Conservation (phyloP, 2,329 filamentous ascomycete species). For the Colletotrichum ledebouriae region DNA sequence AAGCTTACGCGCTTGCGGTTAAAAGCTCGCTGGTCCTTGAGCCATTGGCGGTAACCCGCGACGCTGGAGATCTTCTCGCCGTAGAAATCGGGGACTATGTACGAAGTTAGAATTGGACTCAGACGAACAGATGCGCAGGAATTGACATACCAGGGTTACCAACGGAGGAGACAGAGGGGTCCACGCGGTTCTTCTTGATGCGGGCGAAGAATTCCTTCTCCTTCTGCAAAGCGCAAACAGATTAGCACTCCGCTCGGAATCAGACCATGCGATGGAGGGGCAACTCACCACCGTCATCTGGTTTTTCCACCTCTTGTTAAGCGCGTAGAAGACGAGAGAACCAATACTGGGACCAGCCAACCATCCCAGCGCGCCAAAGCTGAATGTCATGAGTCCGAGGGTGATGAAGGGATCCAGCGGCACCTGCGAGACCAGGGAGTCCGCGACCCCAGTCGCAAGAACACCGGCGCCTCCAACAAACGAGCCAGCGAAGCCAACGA, state of each 20-base stretch:
- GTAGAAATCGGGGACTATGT: conserved; percentile 90
- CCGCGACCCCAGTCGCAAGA: conserved; percentile 79
- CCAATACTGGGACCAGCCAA: conserved; percentile 87
- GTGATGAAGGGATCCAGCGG: conserved; percentile 91
- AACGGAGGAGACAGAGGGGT: conserved; percentile 89
- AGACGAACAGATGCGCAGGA: accelerated
- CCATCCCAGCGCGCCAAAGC: conserved; percentile 87
- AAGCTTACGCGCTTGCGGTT: conserved; percentile 87
- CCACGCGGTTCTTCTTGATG: conserved; percentile 92
- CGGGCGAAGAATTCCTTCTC: conserved; percentile 94
- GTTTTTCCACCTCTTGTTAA: conserved; percentile 77
- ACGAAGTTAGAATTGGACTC: background rate
- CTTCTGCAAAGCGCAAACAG: conserved; percentile 67
- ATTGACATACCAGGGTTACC: conserved; percentile 78
- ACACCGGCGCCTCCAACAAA: conserved; percentile 74
- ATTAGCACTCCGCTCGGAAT: conserved; percentile 11
- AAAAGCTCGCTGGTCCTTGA: conserved; percentile 97
- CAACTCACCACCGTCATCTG: conserved; percentile 77
- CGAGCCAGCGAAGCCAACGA: conserved; percentile 72
- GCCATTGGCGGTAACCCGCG: conserved; percentile 90
- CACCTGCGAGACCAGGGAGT: conserved; percentile 77
- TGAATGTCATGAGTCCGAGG: conserved; percentile 83
- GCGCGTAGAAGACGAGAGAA: conserved; percentile 81
- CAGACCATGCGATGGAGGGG: background rate
- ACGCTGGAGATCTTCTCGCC: conserved; percentile 98